phyloP scores from a whole-genome alignment of 495 filamentous ascomycete genomes.

The Penicillium taxi region DNA sequence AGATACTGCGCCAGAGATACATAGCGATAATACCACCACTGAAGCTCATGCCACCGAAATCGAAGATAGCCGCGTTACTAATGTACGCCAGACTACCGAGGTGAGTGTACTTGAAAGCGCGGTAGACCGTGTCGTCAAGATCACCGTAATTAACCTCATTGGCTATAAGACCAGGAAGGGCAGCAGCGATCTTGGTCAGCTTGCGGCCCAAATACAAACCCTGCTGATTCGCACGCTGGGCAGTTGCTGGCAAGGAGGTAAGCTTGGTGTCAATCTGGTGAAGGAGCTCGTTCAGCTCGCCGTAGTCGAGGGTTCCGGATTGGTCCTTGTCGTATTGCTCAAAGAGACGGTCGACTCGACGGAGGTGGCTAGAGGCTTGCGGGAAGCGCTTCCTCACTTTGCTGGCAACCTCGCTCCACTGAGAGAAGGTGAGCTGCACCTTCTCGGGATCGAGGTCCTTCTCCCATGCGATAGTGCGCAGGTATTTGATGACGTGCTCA shows the following conservation, averaged over 20 bases:
- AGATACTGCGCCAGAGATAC: constrained; percentile 93
- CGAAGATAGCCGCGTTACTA: constrained; percentile 93
- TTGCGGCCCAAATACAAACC: constrained; percentile 90
- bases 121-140: constrained; percentile 86
- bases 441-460: constrained; percentile 79
- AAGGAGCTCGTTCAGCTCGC: constrained; percentile 80
- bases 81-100: constrained; percentile 91
- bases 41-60: constrained; percentile 69
- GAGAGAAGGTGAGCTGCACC: constrained; percentile 71
- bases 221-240: constrained; percentile 97
- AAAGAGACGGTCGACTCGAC: constrained; percentile 83
- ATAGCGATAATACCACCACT: constrained; percentile 85
- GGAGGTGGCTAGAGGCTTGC: constrained; percentile 84
- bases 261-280: constrained; percentile 86
- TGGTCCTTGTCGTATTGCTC: constrained; percentile 87
- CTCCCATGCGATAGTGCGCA: constrained; percentile 87
- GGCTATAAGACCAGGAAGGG: constrained; percentile 62
- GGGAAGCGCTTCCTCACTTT: constrained; percentile 85
- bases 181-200: constrained; percentile 82
- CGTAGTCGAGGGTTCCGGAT: constrained; percentile 86
- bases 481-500: constrained; percentile 76
- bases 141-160: constrained; percentile 86
- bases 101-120: constrained; percentile 91
- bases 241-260: constrained; percentile 77
- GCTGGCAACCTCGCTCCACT: constrained; percentile 78